Base-by-base conservation (phyloP, 768 basidiomycete genomes). In the Termitomyces sp. region DNA sequence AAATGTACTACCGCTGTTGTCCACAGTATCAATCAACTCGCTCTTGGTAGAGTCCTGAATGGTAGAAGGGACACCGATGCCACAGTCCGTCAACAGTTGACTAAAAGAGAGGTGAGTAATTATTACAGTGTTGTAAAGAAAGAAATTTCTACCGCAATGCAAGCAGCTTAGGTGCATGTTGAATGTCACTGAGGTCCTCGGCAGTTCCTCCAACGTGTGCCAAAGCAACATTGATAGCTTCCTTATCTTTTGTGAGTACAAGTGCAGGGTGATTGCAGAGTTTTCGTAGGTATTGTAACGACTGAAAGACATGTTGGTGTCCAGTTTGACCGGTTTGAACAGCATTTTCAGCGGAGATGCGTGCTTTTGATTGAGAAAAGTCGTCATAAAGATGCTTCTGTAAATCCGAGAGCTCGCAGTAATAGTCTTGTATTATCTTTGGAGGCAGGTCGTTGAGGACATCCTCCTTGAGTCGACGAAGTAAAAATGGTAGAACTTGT, bases 371-470 rank as follows among this genome's bases (percentile, higher is more conserved):
- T 66, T 83, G 85, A 2, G 89, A 84, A 69, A 95, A 98, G 66
- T 96, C 90, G 67, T 98, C 97, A 68, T 98, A 99, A 18, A 99
- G 81, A 60, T 85, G 79, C 70, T 94, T 94, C 74, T 99, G 97
- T 20, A 98, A 73, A 0, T 94, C 91, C 0, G 96, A 98, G 3
- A 99, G 81, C 68, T 98, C 96, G 77, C 95, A 98, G 68, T 98
- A 95, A 70, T 98, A 98, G 70, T 99, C 97, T 71, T 99, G 97
- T 57, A 99, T 98, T 71, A 99, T 99, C 76, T 99, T 98, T 4
- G 97, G 97, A 1, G 97, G 97, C 2, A 99, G 77, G 68, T 99
- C 97, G 60, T 92, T 75, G 57, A 99, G 76, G 30, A 99, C 97
- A 67, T 99, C 94, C 73, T 99, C 97, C 70, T 99, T 99, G 69